Evolutionary conservation across 306 rosid species (phyloP), one percentile per base, ranked within the genome.

Genomic region (Argentina anserina): DNA sequence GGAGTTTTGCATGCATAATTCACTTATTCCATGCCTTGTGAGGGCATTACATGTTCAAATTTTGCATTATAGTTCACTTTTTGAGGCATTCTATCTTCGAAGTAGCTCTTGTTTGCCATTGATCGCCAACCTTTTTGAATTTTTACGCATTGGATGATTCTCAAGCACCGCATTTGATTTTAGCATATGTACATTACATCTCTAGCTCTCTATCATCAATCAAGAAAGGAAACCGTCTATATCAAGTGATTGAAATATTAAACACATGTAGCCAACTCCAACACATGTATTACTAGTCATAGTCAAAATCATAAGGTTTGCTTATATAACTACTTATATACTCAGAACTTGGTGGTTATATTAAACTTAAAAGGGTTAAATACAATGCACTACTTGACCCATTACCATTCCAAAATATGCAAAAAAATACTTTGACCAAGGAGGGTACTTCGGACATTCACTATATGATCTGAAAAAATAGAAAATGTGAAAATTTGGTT

Each of bases 371-470:
- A 31, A 28, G 7, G 40, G 42, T 29, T 15, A 43, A 7, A 49
- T 20, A 13, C 64, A 36, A 21, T 23, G 64, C 45, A 52, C 23
- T 21, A 7, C 25, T 17, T 60, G 65, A 61, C 65, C n/a, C n/a
- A n/a, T n/a, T n/a, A n/a, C n/a, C 39, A 59, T 59, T 15, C 39
- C 37, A 29, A 14, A 59, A 59, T 13, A 1, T 4, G 20, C 31
- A 20, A 33, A 15, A 2, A 49, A 6, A 31, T 9, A 3, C 2
- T 14, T 26, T n/a, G 73, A 69, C 74, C 36, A 8, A 21, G 0
- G 2, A 47, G 84, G 84, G 56, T 67, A 0, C 28, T 33, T 65
- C 12, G 70, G 83, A 71, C 80, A 74, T 80, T 52, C 3, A 0
- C 0, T 2, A 14, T 0, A 25, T 3, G 1, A n/a, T 21, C 41